Evolutionary conservation across 2,329 filamentous ascomycete genomes (phyloP), one percentile per base, ranked within the genome.

Genomic region (Fusarium sororula): DNA sequence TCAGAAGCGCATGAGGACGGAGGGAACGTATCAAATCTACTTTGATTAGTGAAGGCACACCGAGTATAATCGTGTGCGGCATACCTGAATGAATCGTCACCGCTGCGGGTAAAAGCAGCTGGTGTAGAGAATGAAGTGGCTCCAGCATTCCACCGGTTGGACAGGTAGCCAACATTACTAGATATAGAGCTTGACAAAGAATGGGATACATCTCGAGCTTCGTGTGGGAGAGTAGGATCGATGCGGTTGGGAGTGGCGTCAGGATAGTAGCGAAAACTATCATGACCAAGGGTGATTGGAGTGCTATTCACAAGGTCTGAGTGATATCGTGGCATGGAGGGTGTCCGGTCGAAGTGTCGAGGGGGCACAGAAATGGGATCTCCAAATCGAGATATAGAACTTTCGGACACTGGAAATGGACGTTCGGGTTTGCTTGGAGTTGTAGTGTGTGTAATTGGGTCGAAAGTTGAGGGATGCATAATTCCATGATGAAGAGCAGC

Each of bases 401-500:
- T 73, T 61, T 82, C 79, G 55, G 80, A 78, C 48, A 77, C 68
- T 44, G 74, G 73, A 66, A 77, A 80, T 14, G 72, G 37, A 60
- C 69, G 75, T 55, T 81, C 80, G 62, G 75, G 68, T 68, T 78
- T 76, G 68, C 75, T 68, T 53, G 79, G 71, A 61, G 74, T 75
- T 47, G 70, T 74, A 45, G 72, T 72, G 50, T 74, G 78, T 47
- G 80, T 77, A 48, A 81, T 78, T 38, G 84, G 81, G 66, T 88
- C 86, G 38, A 86, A 85, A 9, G 87, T 85, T 47, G 89, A 80
- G 39, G 86, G 83, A 74, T 87, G 85, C 81, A 90, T 84, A 75
- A 85, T 86, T 53, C 89, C 85, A 79, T 88, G 86, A 79, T 88
- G 83, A 76, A 91, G 84, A 66, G 89, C 88, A 72, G 88, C 90